Conservation (phyloP, 805 yeast genomes). For the Kluyveromyces lactis region DNA sequence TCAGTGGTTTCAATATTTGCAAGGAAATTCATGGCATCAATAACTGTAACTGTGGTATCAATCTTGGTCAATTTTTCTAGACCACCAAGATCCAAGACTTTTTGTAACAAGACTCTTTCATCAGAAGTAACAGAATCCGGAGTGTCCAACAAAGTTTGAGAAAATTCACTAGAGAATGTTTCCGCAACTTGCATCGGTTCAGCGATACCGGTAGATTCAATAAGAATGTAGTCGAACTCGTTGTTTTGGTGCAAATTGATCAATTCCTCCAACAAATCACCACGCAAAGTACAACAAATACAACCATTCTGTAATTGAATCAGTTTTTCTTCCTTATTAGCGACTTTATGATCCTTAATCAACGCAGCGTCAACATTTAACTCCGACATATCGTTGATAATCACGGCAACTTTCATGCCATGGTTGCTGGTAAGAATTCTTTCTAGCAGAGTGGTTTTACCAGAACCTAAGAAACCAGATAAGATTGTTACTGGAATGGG, state of each 20-base stretch:
- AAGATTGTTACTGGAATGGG: constrained; percentile 40
- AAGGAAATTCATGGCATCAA: constrained; percentile 36
- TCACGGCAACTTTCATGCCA: constrained; percentile 37
- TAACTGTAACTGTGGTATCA: constrained; percentile 41
- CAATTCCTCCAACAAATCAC: constrained; percentile 38
- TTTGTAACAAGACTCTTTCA: constrained; percentile 14
- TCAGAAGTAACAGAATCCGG: constrained; percentile 17
- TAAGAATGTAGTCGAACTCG: constrained; percentile 35
- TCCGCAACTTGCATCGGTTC: constrained; percentile 47
- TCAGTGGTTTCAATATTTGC: constrained; percentile 38
- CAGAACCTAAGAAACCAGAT: constrained; percentile 40
- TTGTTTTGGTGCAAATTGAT: constrained; percentile 29
- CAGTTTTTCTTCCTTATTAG: constrained; percentile 35
- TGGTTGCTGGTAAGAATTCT: constrained; percentile 33
- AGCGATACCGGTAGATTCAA: constrained; percentile 40
- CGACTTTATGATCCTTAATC: constrained; percentile 32
- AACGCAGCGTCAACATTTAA: constrained; percentile 38
- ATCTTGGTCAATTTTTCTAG: constrained; percentile 31
- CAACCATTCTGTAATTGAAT: constrained; percentile 42
- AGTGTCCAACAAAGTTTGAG: constrained; percentile 28
- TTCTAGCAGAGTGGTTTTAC: constrained; percentile 40
- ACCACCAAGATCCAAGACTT: constrained; percentile 33
- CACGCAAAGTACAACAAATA: constrained; percentile 41
- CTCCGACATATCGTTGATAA: constrained; percentile 38
- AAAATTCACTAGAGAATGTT: constrained; percentile 37